Percentiles rank a stretch among this genome's conserved stretches.
Evolutionary conservation across 257 asterid genomes (phyloP).

Genomic region (Solanum lignicaule): DNA sequence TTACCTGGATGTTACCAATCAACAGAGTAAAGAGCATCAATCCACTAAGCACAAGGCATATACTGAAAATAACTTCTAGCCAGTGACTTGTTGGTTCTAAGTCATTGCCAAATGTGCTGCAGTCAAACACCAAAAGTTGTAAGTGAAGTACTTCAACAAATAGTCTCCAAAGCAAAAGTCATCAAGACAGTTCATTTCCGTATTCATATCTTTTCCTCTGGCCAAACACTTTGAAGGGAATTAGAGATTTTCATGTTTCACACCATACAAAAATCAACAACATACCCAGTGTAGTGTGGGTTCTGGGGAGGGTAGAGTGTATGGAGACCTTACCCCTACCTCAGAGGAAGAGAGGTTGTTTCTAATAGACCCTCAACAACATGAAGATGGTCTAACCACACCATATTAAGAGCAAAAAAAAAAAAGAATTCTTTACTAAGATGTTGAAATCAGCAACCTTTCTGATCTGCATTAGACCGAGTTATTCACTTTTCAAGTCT

Average conservation of each 20-base stretch:
- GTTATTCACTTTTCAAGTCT: not conserved
- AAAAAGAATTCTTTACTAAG: not conserved
- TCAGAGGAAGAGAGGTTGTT: not conserved
- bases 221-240: not conserved
- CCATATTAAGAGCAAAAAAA: not conserved
- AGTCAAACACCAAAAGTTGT: slow-evolving; percentile 1
- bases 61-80: slow-evolving; percentile 82
- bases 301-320: not conserved
- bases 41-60: slow-evolving; percentile 73
- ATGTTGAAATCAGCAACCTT: not conserved
- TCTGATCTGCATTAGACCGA: not conserved
- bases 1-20: slow-evolving; percentile 92
- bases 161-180: not conserved
- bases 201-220: not conserved
- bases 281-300: not conserved
- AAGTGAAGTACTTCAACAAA: not conserved
- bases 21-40: slow-evolving; percentile 78
- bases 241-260: not conserved
- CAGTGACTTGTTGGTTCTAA: slow-evolving; percentile 85
- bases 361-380: not conserved
- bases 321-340: not conserved
- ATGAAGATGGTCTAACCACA: not conserved
- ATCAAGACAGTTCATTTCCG: not conserved
- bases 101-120: slow-evolving; percentile 88
- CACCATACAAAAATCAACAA: not conserved